Evolutionary conservation across 352 stramenopile species (phyloP).

Genomic region (Phytophthora macrochlamydospora): DNA sequence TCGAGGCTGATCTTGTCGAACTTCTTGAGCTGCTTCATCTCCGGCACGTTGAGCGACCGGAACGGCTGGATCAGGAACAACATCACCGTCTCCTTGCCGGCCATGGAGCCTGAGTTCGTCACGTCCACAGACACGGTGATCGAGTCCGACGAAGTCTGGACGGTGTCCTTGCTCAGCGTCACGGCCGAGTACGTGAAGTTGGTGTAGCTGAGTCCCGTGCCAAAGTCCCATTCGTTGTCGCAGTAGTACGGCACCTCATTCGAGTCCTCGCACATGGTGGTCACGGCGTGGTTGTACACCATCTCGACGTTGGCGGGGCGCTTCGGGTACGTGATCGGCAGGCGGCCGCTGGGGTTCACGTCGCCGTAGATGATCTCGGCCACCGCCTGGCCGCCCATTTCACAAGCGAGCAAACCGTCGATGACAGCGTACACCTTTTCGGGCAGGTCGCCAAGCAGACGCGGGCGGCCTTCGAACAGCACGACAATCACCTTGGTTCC

Average conservation of each 20-base stretch:
- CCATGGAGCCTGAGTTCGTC: slow-evolving; percentile 46
- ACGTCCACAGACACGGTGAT: slow-evolving; percentile 19
- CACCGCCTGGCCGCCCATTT: slow-evolving; percentile 67
- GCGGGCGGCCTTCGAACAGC: slow-evolving; percentile 67
- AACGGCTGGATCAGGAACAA: slow-evolving; percentile 68
- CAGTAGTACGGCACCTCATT: slow-evolving; percentile 29
- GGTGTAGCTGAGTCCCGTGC: slow-evolving; percentile 66
- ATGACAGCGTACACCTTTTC: slow-evolving; percentile 67
- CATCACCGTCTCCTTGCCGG: slow-evolving; percentile 68
- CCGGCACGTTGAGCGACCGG: slow-evolving; percentile 50
- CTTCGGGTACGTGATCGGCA: slow-evolving; percentile 67
- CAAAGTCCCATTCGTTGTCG: slow-evolving; percentile 58
- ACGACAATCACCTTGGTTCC: slow-evolving; percentile 73
- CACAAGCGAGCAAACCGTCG: slow-evolving; percentile 60
- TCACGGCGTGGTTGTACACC: slow-evolving; percentile 63
- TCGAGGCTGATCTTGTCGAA: slow-evolving; percentile 66
- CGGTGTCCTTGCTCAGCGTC: slow-evolving; percentile 24
- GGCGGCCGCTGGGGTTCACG: slow-evolving; percentile 1
- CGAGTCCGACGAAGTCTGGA: slow-evolving; percentile 15
- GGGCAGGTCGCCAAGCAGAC: slow-evolving; percentile 50
- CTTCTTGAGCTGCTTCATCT: slow-evolving; percentile 73
- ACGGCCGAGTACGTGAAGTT: slow-evolving; percentile 50
- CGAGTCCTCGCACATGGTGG: slow-evolving; percentile 27
- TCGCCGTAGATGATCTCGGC: slow-evolving; percentile 60
- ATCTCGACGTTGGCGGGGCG: slow-evolving; percentile 46